Evolutionary conservation across 257 asterid genomes (phyloP).

Genomic region (Plantago ovata): DNA sequence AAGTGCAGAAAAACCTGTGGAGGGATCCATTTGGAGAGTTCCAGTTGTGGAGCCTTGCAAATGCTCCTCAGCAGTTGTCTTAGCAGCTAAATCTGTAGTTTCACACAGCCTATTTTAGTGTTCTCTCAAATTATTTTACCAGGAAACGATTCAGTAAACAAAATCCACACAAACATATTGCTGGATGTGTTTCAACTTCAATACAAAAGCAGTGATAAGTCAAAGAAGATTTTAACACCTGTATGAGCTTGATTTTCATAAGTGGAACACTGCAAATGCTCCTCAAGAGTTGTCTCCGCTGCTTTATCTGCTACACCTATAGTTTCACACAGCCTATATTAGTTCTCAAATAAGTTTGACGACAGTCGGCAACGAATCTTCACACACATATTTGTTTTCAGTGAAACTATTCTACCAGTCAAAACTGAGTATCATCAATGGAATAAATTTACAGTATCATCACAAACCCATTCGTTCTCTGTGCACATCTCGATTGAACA

Average conservation of each 20-base stretch:
- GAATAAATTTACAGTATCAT: too few relatives aligned
- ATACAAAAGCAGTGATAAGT: not conserved
- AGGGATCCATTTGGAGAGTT: conserved; percentile 62
- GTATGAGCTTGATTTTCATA: conserved; percentile 49
- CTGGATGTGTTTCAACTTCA: too few relatives aligned
- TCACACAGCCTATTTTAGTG: conserved; percentile 2
- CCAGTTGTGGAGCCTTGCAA: conserved; percentile 56
- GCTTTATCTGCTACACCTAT: conserved; percentile 97
- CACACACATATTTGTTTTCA: too few relatives aligned
- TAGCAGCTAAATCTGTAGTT: conserved; percentile 88
- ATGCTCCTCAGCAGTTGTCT: conserved; percentile 72
- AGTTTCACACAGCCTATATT: conserved; percentile 14
- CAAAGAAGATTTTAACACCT: conserved; percentile 31
- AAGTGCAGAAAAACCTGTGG: conserved; percentile 37
- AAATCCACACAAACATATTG: too few relatives aligned
- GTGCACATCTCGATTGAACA: too few relatives aligned
- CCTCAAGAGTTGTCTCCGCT: conserved; percentile 63
- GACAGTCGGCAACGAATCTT: too few relatives aligned
- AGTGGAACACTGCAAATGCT: conserved; percentile 65
- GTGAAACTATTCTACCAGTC: too few relatives aligned
- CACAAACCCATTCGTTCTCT: too few relatives aligned
- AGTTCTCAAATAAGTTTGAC: too few relatives aligned
- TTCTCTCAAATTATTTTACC: too few relatives aligned
- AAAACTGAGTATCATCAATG: too few relatives aligned
- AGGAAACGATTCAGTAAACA: too few relatives aligned